Conservation (phyloP, 306 rosid species). For the Adenanthera pavonina region DNA sequence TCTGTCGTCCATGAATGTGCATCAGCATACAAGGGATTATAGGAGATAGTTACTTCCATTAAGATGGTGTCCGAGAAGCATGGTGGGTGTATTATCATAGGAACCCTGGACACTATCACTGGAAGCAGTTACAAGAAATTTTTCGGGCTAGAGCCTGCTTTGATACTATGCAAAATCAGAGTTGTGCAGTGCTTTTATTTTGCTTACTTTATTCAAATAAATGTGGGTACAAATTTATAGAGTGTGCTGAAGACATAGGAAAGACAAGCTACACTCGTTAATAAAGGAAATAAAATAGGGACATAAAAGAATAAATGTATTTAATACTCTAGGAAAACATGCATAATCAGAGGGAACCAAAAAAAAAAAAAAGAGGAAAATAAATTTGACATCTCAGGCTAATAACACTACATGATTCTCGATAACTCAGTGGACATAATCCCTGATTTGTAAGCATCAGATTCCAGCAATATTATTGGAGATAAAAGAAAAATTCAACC, state of each 20-base stretch:
- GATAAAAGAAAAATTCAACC: not conserved
- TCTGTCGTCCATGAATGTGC: too few species aligned
- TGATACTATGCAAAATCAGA: too few species aligned
- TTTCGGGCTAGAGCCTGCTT: too few species aligned
- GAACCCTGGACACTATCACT: too few species aligned
- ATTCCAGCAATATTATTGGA: too few species aligned
- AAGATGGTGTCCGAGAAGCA: too few species aligned
- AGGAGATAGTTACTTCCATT: too few species aligned
- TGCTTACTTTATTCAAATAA: not conserved
- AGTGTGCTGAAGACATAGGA: not conserved
- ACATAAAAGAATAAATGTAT: not conserved
- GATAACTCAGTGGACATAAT: not conserved
- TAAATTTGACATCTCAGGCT: not conserved
- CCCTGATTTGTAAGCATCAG: not conserved
- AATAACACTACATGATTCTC: not conserved
- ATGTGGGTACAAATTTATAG: not conserved
- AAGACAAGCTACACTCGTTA: not conserved
- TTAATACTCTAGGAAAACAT: not conserved
- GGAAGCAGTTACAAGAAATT: too few species aligned
- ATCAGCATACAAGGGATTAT: too few species aligned
- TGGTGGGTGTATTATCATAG: too few species aligned
- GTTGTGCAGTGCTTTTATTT: not conserved
- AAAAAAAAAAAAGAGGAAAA: not conserved
- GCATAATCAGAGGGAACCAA: not conserved
- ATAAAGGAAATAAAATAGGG: not conserved